A percentile compares a stretch with the other conserved stretches of the same genome.
Conservation (phyloP, 2,329 filamentous ascomycete species). For the Hymenoscyphus albidus region DNA sequence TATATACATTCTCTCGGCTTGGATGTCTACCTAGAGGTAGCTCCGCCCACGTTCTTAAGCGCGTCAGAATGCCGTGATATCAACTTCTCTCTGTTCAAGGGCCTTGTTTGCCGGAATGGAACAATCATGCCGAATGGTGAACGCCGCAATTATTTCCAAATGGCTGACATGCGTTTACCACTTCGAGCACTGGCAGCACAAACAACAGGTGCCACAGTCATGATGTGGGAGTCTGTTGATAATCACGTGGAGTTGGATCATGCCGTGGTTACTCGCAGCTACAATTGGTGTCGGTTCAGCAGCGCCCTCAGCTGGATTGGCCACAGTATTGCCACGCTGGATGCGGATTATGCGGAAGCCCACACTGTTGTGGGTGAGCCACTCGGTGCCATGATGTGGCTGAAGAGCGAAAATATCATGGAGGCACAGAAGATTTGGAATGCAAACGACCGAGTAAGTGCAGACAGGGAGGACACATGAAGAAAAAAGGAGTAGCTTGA, state of each 20-base stretch:
- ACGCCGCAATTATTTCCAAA: slow-evolving; percentile 43
- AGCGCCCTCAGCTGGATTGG: slow-evolving; percentile 44
- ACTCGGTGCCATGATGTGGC: slow-evolving; percentile 44
- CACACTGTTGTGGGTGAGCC: slow-evolving; percentile 35
- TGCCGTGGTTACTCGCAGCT: slow-evolving; percentile 41
- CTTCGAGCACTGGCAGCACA: slow-evolving; percentile 45
- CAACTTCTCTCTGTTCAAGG: slow-evolving; percentile 34
- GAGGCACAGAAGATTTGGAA: slow-evolving; percentile 39
- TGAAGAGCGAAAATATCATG: slow-evolving; percentile 45
- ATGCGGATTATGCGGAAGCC: slow-evolving; percentile 33
- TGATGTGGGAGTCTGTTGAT: slow-evolving; percentile 44
- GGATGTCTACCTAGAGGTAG: slow-evolving; percentile 41
- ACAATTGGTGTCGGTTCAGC: slow-evolving; percentile 46
- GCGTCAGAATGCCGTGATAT: slow-evolving; percentile 27
- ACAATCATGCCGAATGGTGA: slow-evolving; percentile 41
- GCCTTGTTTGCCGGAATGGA: slow-evolving; percentile 42
- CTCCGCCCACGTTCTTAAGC: slow-evolving; percentile 39
- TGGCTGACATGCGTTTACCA: slow-evolving; percentile 39
- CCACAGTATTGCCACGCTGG: slow-evolving; percentile 35
- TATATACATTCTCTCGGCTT: slow-evolving; percentile 33
- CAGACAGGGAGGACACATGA: background rate
- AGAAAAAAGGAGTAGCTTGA: background rate
- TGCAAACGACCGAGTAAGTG: slow-evolving; percentile 34
- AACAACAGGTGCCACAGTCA: slow-evolving; percentile 40
- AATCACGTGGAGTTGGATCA: slow-evolving; percentile 38